These are phyloP conservation scores for Myxozyma udenii DNA, from an alignment of 805 yeast genomes.

Conservation along the genomic window DNA sequence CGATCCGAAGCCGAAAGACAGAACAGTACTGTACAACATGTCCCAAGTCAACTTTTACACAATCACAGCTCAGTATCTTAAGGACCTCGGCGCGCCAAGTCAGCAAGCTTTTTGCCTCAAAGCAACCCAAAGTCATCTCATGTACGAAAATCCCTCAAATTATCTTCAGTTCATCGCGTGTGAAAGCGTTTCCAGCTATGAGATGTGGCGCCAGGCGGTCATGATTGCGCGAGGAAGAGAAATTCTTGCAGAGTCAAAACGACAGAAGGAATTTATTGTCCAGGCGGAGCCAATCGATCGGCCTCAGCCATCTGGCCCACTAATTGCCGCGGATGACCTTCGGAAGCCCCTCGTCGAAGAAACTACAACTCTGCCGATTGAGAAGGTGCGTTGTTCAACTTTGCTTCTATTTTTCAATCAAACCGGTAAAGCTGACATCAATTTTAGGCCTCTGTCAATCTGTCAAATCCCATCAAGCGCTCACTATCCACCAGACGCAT, in stretches of 20 bases:
- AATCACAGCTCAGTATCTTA: neutral
- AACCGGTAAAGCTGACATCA: neutral
- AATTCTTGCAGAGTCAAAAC: conserved; percentile 3
- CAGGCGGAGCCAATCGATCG: neutral
- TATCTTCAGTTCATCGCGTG: conserved; percentile 12
- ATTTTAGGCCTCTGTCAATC: conserved; percentile 4
- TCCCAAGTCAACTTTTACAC: conserved; percentile 8
- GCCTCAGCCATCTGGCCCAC: conserved; percentile 2
- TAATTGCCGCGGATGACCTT: conserved; percentile 9
- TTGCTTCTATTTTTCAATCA: neutral
- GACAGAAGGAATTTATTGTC: conserved; percentile 3
- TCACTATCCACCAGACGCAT: neutral
- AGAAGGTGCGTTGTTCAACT: conserved; percentile 4
- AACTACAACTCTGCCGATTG: conserved; percentile 5
- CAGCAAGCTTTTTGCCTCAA: conserved; percentile 16
- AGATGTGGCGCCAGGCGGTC: conserved; percentile 17
- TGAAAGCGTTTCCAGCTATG: conserved; percentile 12
- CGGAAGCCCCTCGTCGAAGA: conserved; percentile 5
- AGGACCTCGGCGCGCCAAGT: conserved; percentile 1
- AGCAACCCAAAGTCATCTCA: conserved; percentile 7
- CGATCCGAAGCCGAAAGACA: conserved; percentile 13
- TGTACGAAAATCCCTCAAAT: conserved; percentile 14
- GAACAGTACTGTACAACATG: conserved; percentile 10
- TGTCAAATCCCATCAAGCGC: conserved; percentile 10
- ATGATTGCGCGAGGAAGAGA: conserved; percentile 8